Evolutionary conservation across 225 moss, liverwort and hornwort species (phyloP), one percentile per base, ranked within the genome.

Genomic region (Polytrichum formosum): DNA sequence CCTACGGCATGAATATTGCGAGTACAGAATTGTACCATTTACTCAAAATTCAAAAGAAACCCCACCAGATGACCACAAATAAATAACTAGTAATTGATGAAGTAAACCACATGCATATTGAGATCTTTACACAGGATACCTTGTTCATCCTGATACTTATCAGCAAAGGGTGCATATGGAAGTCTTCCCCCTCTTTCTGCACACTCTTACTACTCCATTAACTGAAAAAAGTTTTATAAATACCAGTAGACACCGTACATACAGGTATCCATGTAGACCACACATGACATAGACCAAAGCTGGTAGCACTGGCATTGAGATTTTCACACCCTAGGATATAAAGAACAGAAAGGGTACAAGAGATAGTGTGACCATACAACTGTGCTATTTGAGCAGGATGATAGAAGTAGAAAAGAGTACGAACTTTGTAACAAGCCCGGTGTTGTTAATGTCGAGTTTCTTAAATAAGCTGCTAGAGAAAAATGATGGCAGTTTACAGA

Each of bases 401-500:
- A 46, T 46, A 46, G 46, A 56, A 65, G 6, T 59, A 56, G 55
- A 60, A 67, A 54, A 19, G 28, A n/a, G 64, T 64, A 90, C 88
- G 74, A 30, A 93, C 96, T 88, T 97, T 53, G 82, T 80, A 67
- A 97, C 87, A 61, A 88, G 55, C 25, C 93, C 94, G 30, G 88
- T 82, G 30, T 72, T 76, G 67, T 79, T 82, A 64, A 79, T 63
- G 66, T 94, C 96, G 65, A 97, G 90, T 74, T 77, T 93, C 75
- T 84, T 91, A 74, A 89, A 97, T 67, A 97, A 88, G 70, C 72
- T 74, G 74, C 89, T 92, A 62, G 93, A 91, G 82, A 97, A 92
- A 67, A 91, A 97, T 37, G 96, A 91, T 73, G 96, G 96, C 77
- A 97, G 86, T 77, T 92, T 93, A 80, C 96, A 97, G 13, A 93